phyloP scores from a whole-genome alignment of 192 early-diverging fungal genomes.

The Entomortierella beljakovae region DNA sequence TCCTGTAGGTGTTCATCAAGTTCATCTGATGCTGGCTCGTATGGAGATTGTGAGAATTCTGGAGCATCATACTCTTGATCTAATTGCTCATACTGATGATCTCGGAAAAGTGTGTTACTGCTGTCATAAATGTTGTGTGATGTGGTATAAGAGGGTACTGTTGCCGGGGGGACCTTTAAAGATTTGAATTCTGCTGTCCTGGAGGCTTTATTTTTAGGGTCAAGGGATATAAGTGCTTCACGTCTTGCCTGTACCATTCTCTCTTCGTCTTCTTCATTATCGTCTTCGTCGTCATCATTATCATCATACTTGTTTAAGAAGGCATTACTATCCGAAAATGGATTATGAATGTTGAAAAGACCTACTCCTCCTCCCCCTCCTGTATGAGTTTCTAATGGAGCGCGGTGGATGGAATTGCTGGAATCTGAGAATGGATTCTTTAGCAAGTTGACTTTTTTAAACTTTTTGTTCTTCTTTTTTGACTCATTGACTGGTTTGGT shows the following conservation, averaged over 20 bases:
- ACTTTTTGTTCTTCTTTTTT: background rate
- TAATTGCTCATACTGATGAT: too few species aligned
- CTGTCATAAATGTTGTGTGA: background rate
- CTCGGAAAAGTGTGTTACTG: too few species aligned
- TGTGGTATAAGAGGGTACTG: background rate
- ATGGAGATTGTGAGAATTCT: too few species aligned
- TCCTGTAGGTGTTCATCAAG: too few species aligned
- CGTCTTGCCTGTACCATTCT: conserved; percentile 27
- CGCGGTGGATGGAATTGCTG: background rate
- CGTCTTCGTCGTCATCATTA: conserved; percentile 3
- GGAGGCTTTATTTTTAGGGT: conserved; percentile 17
- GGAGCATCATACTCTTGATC: too few species aligned
- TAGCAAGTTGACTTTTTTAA: conserved; percentile 1
- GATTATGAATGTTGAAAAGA: background rate
- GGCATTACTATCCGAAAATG: background rate
- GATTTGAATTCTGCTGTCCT: conserved; percentile 29
- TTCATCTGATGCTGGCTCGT: too few species aligned
- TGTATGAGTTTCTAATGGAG: background rate
- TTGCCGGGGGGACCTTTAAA: background rate
- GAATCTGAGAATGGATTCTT: background rate
- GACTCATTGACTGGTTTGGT: background rate
- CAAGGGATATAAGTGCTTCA: conserved; percentile 24
- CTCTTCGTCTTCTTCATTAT: conserved; percentile 26
- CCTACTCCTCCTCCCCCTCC: background rate
- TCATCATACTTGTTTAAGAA: background rate